A percentile compares a stretch with the other conserved stretches of the same genome.
phyloP scores from a whole-genome alignment of 1,284 basidiomycete genomes.

The Heterobasidion parviporum region DNA sequence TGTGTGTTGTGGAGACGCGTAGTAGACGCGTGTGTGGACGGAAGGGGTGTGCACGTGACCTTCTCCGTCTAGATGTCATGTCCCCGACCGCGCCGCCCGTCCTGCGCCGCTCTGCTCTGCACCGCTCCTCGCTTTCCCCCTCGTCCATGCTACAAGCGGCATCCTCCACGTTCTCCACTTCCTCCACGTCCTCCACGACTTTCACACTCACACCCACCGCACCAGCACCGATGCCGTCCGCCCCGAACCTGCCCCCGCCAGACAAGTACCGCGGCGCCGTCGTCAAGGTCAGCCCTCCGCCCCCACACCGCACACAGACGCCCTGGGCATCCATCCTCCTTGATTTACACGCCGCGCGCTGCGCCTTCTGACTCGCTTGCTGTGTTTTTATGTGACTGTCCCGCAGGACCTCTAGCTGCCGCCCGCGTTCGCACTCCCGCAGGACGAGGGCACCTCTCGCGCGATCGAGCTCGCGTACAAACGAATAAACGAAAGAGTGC shows the following conservation, averaged over 20 bases:
- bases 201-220: neutral
- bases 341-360: neutral
- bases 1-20: neutral
- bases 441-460: constrained; percentile 64
- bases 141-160: no score
- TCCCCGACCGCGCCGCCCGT: no score
- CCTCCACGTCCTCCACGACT: no score
- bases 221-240: neutral
- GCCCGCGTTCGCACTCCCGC: constrained; percentile 77
- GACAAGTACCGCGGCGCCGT: constrained; percentile 77
- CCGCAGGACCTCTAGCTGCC: constrained; percentile 79
- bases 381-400: neutral
- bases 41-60: neutral
- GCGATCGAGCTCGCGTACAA: constrained; percentile 85
- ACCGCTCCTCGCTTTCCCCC: no score
- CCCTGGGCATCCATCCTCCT: neutral
- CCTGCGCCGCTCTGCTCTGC: no score
- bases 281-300: constrained; percentile 51
- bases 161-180: no score
- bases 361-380: neutral
- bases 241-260: neutral
- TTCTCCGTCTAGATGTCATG: constrained; percentile 20
- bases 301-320: neutral
- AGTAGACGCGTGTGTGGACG: neutral
- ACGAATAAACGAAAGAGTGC: no score